Percentiles rank a stretch among this genome's conserved stretches.
Conservation (phyloP, 2,329 filamentous ascomycete genomes). For the Penicillium expansum region DNA sequence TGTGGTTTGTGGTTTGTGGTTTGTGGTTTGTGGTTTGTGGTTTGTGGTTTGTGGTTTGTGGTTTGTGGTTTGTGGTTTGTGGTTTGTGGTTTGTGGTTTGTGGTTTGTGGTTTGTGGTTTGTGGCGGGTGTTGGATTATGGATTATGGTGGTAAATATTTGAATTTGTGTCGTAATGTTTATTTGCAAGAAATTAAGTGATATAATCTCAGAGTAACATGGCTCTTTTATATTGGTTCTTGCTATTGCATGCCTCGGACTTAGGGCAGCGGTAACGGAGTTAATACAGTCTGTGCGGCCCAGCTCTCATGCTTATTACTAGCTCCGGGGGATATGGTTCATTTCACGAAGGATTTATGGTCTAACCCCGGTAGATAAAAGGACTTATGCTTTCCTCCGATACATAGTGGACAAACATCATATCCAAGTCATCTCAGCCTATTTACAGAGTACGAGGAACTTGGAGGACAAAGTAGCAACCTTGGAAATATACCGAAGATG, state of each 20-base stretch:
- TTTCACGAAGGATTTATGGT: not conserved
- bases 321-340: no score
- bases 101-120: no score
- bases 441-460: not conserved
- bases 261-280: not conserved
- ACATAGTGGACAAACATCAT: not conserved
- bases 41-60: no score
- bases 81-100: no score
- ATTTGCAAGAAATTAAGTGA: no score
- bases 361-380: not conserved
- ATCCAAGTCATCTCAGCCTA: not conserved
- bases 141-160: not conserved
- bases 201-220: not conserved
- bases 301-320: not conserved
- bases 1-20: no score
- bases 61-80: no score
- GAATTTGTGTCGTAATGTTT: no score
- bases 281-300: not conserved
- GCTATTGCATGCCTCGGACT: not conserved
- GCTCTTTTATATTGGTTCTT: not conserved
- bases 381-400: not conserved
- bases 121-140: not conserved
- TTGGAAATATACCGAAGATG: not conserved
- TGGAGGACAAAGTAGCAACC: not conserved
- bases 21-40: no score